These are phyloP conservation scores for Entomortierella chlamydospora DNA, from an alignment of 192 early-diverging fungal genomes.

Conservation along the genomic window DNA sequence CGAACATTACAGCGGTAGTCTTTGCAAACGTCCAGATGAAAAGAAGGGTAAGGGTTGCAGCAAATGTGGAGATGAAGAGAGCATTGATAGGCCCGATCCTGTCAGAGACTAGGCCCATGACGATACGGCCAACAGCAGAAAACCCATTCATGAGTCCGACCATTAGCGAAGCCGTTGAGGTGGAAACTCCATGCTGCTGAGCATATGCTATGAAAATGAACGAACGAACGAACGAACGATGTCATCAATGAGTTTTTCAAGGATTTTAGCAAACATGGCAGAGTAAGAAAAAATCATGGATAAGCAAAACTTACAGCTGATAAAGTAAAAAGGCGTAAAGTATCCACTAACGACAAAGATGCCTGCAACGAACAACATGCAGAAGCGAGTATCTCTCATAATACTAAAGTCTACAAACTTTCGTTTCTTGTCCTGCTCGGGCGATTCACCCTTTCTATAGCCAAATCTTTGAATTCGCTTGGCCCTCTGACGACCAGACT, in stretches of 20 bases:
- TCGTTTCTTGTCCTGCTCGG: slow-evolving; percentile 29
- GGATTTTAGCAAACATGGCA: too few relatives aligned
- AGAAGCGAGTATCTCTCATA: slow-evolving; percentile 30
- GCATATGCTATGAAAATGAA: slow-evolving; percentile 53
- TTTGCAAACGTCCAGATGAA: slow-evolving; percentile 65
- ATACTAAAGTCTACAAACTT: slow-evolving; percentile 50
- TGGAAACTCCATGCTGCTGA: slow-evolving; percentile 54
- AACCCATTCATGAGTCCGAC: slow-evolving; percentile 74
- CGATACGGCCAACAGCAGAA: slow-evolving; percentile 71
- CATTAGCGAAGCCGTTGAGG: slow-evolving; percentile 61
- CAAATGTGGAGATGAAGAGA: slow-evolving; percentile 56
- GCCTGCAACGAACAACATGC: slow-evolving; percentile 43
- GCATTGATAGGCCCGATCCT: slow-evolving; percentile 65
- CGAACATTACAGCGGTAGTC: slow-evolving; percentile 39
- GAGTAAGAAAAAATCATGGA: slow-evolving; percentile 8
- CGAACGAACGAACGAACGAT: too few relatives aligned
- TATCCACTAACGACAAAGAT: slow-evolving; percentile 42
- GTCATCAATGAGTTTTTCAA: too few relatives aligned
- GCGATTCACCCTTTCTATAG: slow-evolving; percentile 32
- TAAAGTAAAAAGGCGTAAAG: slow-evolving; percentile 40
- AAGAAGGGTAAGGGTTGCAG: slow-evolving; percentile 54
- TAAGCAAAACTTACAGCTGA: slow-evolving; percentile 46
- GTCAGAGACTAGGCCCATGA: slow-evolving; percentile 69
- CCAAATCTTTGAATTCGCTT: slow-evolving; percentile 34
- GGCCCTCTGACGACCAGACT: slow-evolving; percentile 30